Base-by-base conservation (phyloP, 2,329 filamentous ascomycete species). In the Talaromyces sp. region DNA sequence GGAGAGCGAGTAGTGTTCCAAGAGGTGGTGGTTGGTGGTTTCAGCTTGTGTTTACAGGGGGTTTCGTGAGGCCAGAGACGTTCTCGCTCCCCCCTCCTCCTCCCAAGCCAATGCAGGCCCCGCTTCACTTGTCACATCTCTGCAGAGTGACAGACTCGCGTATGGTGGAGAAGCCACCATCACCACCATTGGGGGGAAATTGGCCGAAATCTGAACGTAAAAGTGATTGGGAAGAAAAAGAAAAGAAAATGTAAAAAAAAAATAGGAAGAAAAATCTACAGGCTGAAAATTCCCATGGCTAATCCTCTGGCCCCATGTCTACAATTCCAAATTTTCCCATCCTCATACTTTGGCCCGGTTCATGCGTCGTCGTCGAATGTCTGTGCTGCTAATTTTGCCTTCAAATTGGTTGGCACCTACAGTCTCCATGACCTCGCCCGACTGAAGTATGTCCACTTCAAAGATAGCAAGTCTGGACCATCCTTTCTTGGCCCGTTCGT, bases 331-430 rank as follows among this genome's bases (percentile, higher is more conserved):
- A 41, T 16, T 32, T 30, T n/a, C 24, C 29, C 27, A 41, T 29
- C 19, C 37, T 61, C 41, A 60, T 55, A 66, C 62, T 57, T 69
- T 71, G 27, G 72, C 67, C 52, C 67, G 58, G 49, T 75, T 67
- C 70, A 71, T 73, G 53, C 67, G 70, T 24, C 79, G 78, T 56
- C 81, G 80, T 60, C 88, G 80, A 62, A 96, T 96, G 52, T 88
- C 88, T 1, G 92, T 95, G 74, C 92, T 97, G 77, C 91, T 96
- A 62, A 97, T 89, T 76, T 97, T 97, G 56, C 83, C 82, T 22
- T 86, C 84, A 72, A 95, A 96, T 59, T 75, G 70, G 39, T 74
- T 70, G 22, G 65, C 37, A 2, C 43, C 22, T 14, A 16, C 17
- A 8, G 16, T 16, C 16, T 77, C 75, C n/a, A 77, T 73, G 39